Evolutionary conservation across 23 red algal species (phyloP), one percentile per base, ranked within the genome.

Genomic region (Gracilaria vermiculophylla): DNA sequence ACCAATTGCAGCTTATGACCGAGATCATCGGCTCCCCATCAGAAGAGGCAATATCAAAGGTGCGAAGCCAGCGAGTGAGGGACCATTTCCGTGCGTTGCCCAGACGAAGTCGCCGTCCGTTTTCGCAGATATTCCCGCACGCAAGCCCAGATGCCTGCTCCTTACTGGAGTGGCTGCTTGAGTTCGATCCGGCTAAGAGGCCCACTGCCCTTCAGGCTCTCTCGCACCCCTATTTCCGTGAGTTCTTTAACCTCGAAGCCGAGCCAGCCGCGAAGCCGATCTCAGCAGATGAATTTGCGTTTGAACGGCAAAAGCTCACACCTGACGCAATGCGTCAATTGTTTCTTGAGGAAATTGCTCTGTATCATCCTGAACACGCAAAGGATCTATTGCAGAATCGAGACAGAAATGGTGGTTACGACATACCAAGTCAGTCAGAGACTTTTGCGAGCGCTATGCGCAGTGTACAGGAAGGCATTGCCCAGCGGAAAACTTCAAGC

Each of bases 341-440:
- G 24, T 99, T 99, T 78, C 65, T 95, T 12, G 89, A 94, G 41
- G 97, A 99, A 60, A 99, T 99, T 77, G 52, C 82, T 19, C 80
- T 89, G 47, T 99, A 99, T 84, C 97, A 99, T 76, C 93, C 93
- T 2, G 81, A 91, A 54, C 64, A 83, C 32, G 82, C 76, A 2
- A 61, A 76, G 33, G 53, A 79, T 21, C 74, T 81, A 77, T 49
- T 79, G 16, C 37, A 75, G 0, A 55, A 74, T 73, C 37, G 44
- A 50, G 87, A 81, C 31, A 50, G 87, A 27, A 66, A 69, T 36
- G 60, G 58, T 29, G 72, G 52, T 16, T 85, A 76, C 66, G 90
- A 93, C 37, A 51, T 74, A 13, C 90, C 81, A 0, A 85, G 80
- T 60, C 90, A 93, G 52, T 65, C 90, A 2, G 90, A 93, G 20